These are phyloP conservation scores for Tetracladium setigerum DNA, from an alignment of 495 filamentous ascomycete genomes.

Conservation along the genomic window DNA sequence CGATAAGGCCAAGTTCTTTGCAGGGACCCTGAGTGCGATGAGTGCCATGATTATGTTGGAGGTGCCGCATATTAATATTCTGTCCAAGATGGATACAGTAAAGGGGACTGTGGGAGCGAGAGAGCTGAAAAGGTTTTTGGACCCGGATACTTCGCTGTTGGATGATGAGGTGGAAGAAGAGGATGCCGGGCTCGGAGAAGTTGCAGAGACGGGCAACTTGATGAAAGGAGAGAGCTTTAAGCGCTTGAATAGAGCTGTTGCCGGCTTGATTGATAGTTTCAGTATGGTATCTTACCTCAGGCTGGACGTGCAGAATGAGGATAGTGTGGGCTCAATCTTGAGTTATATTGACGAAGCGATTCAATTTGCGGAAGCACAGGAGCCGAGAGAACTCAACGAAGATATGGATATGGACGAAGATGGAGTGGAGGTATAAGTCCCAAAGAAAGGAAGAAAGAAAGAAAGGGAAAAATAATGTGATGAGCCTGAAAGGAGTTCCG, in stretches of 20 bases:
- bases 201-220: slow-evolving; percentile 49
- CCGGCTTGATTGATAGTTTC: slow-evolving; percentile 86
- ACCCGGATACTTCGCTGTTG: slow-evolving; percentile 70
- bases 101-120: slow-evolving; percentile 72
- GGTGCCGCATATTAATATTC: slow-evolving; percentile 87
- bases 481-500: not conserved
- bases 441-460: not conserved
- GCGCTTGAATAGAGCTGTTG: slow-evolving; percentile 76
- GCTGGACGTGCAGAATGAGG: slow-evolving; percentile 85
- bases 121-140: slow-evolving; percentile 79
- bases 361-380: slow-evolving; percentile 93
- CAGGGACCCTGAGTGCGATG: slow-evolving; percentile 92
- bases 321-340: slow-evolving; percentile 82
- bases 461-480: not conserved
- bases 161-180: slow-evolving; percentile 58
- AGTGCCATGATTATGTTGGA: slow-evolving; percentile 98
- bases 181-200: slow-evolving; percentile 27
- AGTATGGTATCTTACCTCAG: slow-evolving; percentile 95
- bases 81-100: slow-evolving; percentile 95
- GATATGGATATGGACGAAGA: slow-evolving; percentile 60
- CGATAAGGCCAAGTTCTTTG: slow-evolving; percentile 94
- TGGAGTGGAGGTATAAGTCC: not conserved
- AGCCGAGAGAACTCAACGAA: slow-evolving; percentile 80
- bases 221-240: slow-evolving; percentile 75
- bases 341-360: slow-evolving; percentile 97